Percentiles rank a stretch among this genome's conserved stretches.
Conservation (phyloP, 2,329 filamentous ascomycete species). For the Chalaropsis thielavioides region DNA sequence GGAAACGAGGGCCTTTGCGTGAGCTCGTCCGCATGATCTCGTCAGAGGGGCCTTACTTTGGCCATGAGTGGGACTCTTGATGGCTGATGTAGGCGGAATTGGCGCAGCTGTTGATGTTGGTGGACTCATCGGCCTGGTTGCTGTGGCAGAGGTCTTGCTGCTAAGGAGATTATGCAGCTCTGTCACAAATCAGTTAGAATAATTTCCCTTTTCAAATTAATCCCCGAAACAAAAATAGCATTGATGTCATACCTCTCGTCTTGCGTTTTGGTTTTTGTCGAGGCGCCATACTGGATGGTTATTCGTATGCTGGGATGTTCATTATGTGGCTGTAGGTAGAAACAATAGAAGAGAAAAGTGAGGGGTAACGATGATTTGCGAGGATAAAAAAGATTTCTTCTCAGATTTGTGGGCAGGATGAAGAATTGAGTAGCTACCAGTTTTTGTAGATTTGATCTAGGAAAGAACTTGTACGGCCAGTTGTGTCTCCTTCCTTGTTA, state of each 20-base stretch:
- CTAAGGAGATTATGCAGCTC: conserved; percentile 4
- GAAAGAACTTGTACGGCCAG: background rate
- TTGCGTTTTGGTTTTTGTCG: conserved; percentile 12
- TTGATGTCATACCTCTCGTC: conserved; percentile 7
- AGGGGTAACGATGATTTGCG: background rate
- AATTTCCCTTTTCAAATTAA: background rate
- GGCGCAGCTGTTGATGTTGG: conserved; percentile 1
- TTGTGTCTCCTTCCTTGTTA: background rate
- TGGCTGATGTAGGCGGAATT: background rate
- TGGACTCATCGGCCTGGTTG: background rate
- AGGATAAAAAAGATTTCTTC: background rate
- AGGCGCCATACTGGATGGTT: conserved; percentile 6
- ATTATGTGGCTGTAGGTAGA: background rate
- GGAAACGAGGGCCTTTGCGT: background rate
- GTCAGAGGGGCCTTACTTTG: background rate
- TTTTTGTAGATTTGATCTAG: background rate
- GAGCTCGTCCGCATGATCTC: background rate
- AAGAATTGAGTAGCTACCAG: background rate
- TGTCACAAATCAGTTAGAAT: background rate
- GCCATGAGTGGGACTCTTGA: background rate
- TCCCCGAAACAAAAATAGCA: background rate
- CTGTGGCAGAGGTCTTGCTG: background rate
- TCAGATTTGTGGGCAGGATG: background rate
- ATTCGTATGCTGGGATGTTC: background rate
- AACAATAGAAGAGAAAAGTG: background rate